Evolutionary conservation across 78 protist genomes (phyloP), one percentile per base, ranked within the genome.

Genomic region (Cyanophora paradoxa): DNA sequence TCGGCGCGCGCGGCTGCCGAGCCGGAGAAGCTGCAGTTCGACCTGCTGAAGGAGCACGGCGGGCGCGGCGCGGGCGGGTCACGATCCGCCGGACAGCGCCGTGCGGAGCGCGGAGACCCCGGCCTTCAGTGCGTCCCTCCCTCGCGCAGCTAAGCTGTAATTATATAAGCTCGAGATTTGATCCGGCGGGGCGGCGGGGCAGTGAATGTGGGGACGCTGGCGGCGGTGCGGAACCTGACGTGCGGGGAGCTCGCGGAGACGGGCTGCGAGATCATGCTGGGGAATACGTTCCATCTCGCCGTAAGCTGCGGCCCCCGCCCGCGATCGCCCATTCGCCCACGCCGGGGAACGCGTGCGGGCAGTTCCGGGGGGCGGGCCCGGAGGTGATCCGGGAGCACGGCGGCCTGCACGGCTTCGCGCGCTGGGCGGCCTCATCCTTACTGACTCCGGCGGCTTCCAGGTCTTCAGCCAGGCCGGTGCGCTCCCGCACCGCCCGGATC

Each of bases 381-480:
- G 62, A 56, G 37, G 33, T 56, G 37, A 56, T 56, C 26, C 34
- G 34, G 33, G 62, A n/a, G 37, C 34, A 19, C 34, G 62, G 62
- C 33, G 62, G 26, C 33, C 62, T 56, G 37, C 62, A 56, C 6
- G 62, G 26, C 33, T 56, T 56, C 62, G 26, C 26, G 62, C 62
- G 62, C 62, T 56, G 62, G 62, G 26, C 33, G 62, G 62, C 2
- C 62, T 31, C 33, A 7, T 56, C 33, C 62, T 56, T 0, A n/a
- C 62, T 31, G 62, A 56, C 62, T 56, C 62, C 1, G 62, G 62
- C 33, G 62, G 62, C 62, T 56, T 56, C 33, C 62, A 56, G 62
- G 62, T 28, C 8, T n/a, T n/a, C 1, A 4, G 7, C 30, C 8
- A 16, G 3, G 8, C 6, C 33, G 19, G 17, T n/a, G 34, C 24